phyloP scores from a whole-genome alignment of 2,329 filamentous ascomycete species.

The Colletotrichum sidae region DNA sequence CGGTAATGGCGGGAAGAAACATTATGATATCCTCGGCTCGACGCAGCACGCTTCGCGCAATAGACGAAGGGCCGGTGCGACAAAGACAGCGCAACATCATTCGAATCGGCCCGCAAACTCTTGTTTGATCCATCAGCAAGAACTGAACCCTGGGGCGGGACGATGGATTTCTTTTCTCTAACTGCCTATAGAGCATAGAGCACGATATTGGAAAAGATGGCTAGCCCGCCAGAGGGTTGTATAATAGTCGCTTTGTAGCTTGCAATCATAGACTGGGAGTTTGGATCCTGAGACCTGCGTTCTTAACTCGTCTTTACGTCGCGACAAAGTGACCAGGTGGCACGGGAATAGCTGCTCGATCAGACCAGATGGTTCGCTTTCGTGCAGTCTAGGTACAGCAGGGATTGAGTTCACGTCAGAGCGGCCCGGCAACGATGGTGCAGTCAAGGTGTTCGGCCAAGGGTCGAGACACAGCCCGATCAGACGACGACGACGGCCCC shows the following conservation, averaged over 20 bases:
- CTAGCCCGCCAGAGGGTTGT: slow-evolving; percentile 42
- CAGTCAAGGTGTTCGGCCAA: slow-evolving; percentile 8
- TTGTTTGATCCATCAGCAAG: slow-evolving; percentile 32
- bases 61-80: slow-evolving; percentile 26
- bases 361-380: not conserved
- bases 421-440: slow-evolving; percentile 18
- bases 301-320: not conserved
- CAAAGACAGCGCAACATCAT: slow-evolving; percentile 9
- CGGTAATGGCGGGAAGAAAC: slow-evolving; percentile 29
- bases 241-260: slow-evolving; percentile 46
- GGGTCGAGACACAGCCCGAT: slow-evolving; percentile 1
- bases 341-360: not conserved
- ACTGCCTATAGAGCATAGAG: slow-evolving; percentile 41
- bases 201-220: slow-evolving; percentile 38
- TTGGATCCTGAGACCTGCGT: slow-evolving; percentile 3
- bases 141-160: slow-evolving; percentile 28
- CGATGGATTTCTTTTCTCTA: slow-evolving; percentile 37
- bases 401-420: slow-evolving; percentile 21
- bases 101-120: slow-evolving; percentile 30
- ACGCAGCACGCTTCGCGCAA: slow-evolving; percentile 25
- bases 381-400: not conserved
- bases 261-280: slow-evolving; percentile 54
- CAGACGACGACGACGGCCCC: slow-evolving; percentile 7
- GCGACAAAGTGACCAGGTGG: not conserved
- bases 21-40: slow-evolving; percentile 27